Percentiles rank a stretch among this genome's conserved stretches.
Evolutionary conservation across 2,329 filamentous ascomycete species (phyloP).

Genomic region (Didymella glomerata): DNA sequence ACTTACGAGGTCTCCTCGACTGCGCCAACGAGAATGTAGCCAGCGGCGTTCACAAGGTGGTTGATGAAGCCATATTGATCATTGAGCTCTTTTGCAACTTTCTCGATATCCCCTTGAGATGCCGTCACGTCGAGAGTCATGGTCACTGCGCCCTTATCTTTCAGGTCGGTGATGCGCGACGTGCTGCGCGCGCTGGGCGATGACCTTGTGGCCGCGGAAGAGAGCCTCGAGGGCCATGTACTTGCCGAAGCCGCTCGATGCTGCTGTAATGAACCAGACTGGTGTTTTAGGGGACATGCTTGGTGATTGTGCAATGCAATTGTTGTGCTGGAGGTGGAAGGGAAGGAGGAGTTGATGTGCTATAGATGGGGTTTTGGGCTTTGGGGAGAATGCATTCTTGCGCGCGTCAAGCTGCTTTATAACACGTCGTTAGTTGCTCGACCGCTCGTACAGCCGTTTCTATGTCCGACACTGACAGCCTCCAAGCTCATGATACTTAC

Average conservation of each 20-base stretch:
- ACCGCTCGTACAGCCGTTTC: neutral
- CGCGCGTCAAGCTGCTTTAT: conserved; percentile 4
- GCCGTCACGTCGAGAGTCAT: conserved; percentile 55
- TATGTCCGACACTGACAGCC: neutral
- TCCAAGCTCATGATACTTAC: neutral
- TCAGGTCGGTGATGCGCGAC: conserved; percentile 47
- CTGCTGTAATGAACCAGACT: conserved; percentile 62
- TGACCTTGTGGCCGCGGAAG: conserved; percentile 56
- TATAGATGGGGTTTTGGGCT: neutral
- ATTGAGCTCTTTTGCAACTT: conserved; percentile 50
- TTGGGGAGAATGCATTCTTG: neutral
- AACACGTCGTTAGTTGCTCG: neutral
- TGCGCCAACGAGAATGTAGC: conserved; percentile 55
- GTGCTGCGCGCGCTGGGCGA: conserved; percentile 58
- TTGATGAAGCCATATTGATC: conserved; percentile 55
- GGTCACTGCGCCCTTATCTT: conserved; percentile 47
- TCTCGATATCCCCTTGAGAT: conserved; percentile 45
- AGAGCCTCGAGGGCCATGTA: conserved; percentile 56
- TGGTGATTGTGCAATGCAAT: neutral
- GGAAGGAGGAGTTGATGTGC: neutral
- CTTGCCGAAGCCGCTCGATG: conserved; percentile 58
- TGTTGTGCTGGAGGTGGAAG: neutral
- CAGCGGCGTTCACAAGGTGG: conserved; percentile 59
- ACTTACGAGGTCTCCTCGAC: conserved; percentile 56
- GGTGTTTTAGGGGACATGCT: conserved; percentile 30